phyloP scores from a whole-genome alignment of 192 early-diverging fungal genomes.

The Dimargaris cristalligena region DNA sequence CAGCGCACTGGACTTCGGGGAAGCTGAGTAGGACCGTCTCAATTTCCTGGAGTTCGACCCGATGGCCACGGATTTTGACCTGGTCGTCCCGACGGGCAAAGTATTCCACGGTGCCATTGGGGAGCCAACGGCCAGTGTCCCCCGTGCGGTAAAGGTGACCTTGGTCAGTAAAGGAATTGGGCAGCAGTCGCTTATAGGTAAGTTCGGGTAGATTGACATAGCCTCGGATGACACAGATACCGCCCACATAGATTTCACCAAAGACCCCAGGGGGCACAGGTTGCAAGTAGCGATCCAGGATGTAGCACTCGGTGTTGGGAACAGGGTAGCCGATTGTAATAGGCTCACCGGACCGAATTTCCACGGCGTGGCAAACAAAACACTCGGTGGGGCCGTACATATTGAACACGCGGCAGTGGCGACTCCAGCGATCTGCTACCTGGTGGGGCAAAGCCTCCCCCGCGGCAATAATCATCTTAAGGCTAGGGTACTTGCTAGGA shows the following conservation, averaged over 20 bases:
- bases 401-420: background rate
- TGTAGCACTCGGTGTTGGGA: conserved; percentile 13
- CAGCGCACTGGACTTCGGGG: too few relatives aligned
- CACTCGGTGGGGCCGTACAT: background rate
- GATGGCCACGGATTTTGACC: background rate
- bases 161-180: background rate
- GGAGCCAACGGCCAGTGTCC: background rate
- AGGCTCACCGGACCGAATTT: background rate
- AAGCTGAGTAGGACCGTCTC: too few relatives aligned
- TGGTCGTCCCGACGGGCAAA: too few relatives aligned
- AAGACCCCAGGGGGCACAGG: conserved; percentile 18
- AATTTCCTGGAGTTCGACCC: background rate
- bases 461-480: background rate
- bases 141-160: background rate
- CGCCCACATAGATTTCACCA: too few relatives aligned
- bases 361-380: background rate
- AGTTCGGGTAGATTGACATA: too few relatives aligned
- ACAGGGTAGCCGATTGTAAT: conserved; percentile 18
- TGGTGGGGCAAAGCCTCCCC: conserved; percentile 3
- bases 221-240: too few relatives aligned
- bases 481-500: background rate
- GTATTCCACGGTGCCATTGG: background rate
- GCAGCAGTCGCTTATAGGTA: conserved; percentile 12
- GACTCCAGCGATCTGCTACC: background rate
- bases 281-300: background rate